Conservation (phyloP, 2,329 filamentous ascomycete genomes). For the Aspergillus hiratsukae region DNA sequence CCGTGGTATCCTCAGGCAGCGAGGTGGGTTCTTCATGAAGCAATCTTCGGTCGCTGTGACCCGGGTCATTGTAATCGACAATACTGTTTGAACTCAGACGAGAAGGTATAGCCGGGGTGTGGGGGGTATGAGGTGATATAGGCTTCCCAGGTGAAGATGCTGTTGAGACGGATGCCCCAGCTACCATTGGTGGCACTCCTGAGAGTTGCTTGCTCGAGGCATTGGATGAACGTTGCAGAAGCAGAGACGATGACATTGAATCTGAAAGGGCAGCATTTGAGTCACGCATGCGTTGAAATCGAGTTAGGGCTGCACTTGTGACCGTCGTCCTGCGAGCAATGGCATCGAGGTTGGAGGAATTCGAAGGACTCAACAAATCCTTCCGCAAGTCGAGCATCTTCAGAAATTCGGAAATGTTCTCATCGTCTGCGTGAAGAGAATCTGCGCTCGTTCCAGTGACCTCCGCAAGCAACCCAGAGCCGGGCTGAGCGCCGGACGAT, state of each 20-base stretch:
- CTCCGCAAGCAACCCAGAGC: constrained; percentile 73
- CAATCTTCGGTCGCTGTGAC: constrained; percentile 27
- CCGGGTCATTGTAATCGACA: constrained; percentile 57
- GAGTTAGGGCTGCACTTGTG: constrained; percentile 74
- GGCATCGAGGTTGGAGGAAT: constrained; percentile 55
- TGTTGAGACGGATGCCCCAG: constrained; percentile 68
- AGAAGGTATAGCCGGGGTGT: constrained; percentile 89
- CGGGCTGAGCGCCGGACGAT: constrained; percentile 57
- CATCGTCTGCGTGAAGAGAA: constrained; percentile 73
- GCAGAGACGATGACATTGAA: constrained; percentile 84
- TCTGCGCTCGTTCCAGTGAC: constrained; percentile 60
- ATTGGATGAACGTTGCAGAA: constrained; percentile 76
- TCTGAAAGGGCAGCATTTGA: constrained; percentile 86
- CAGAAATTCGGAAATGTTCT: constrained; percentile 89
- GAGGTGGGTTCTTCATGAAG: constrained; percentile 28
- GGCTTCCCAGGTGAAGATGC: constrained; percentile 89
- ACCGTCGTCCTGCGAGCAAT: constrained; percentile 71
- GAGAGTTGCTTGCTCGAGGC: constrained; percentile 71
- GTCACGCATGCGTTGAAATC: constrained; percentile 84
- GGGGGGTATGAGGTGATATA: constrained; percentile 82
- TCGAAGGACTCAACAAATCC: constrained; percentile 68
- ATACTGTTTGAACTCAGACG: constrained; percentile 89
- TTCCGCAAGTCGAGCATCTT: constrained; percentile 84
- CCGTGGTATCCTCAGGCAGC: constrained; percentile 34
- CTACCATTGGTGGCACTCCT: constrained; percentile 57